Base-by-base conservation (phyloP, 2,329 filamentous ascomycete genomes). In the Cladobotryum mycophilum region DNA sequence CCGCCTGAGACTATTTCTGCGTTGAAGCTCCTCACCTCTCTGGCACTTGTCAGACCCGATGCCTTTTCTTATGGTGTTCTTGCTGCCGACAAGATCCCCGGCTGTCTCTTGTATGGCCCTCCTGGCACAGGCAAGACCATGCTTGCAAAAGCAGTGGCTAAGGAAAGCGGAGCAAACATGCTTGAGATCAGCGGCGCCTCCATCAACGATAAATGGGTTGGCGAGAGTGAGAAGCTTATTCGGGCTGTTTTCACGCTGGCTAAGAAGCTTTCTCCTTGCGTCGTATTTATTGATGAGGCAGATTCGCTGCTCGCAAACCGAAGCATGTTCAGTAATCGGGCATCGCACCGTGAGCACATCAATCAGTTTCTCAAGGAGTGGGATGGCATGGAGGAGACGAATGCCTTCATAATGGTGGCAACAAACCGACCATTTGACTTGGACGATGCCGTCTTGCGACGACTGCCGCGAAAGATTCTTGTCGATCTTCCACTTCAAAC, bases 331-430 rank as follows among this genome's bases (percentile, higher is more conserved):
- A 78, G 79, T 53, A 84, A 82, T 58, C 78, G 88, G 30, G 81
- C 81, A 5, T 84, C 81, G 2, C 88, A 95, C 59, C 82, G 91
- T 45, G 92, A 96, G 66, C 85, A 93, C 49, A 91, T 97, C 67
- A 99, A 96, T 64, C 92, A 99, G 69, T 97, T 97, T 67, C 74
- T 99, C 45, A 86, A 90, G 48, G 92, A 97, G 67, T 97, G 92
- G 93, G 93, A 97, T 60, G 93, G 93, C 11, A 85, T 97, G 75
- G 75, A 75, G 48, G 86, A 88, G 59, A 80, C 84, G 43, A 87
- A 86, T 15, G 89, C 92, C 3, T 97, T 99, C 66, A 92, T 99
- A 67, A 96, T 99, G 90, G 90, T 97, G 0, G 92, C 93, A 25
- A 97, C 91, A 8, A 97, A 99, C 67, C 79, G 92, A 9, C 93